Evolutionary conservation across 352 stramenopile genomes (phyloP), one percentile per base, ranked within the genome.

Genomic region (Phytopythium litorale): DNA sequence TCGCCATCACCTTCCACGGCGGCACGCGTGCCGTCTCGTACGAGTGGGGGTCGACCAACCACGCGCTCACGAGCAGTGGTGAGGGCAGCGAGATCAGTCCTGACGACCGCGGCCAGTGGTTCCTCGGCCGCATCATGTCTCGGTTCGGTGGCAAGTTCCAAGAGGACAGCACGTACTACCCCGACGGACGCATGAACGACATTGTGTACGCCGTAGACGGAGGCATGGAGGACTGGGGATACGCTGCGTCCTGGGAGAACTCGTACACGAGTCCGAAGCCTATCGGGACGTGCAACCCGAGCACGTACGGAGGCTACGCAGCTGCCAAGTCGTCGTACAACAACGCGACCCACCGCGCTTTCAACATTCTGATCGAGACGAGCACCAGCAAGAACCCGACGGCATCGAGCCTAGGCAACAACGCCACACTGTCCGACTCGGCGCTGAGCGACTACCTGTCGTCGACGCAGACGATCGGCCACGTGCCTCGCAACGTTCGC

Each of bases 171-270:
- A 68, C 64, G 30, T 85, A 83, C 58, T 96, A 96, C 64, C 74
- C 67, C 3, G 68, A 79, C 32, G 81, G 79, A 15, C 71, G 77
- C 2, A 98, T 98, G 88, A 98, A 98, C 78, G 83, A 97, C 50
- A 79, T 98, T 16, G 89, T 99, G 9, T 99, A 99, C 70, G 87
- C 87, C 7, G 95, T 99, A 25, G 65, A 92, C 35, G 97, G 96
- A 51, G 96, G 94, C 7, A 98, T 98, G 91, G 96, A 99, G 73
- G 96, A 99, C 75, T 99, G 92, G 91, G 89, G 76, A 0, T 98
- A 98, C 71, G 90, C 91, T 8, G 78, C 71, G 2, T 92, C 81
- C 6, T 97, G 87, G 87, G 82, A 94, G 57, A 87, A 89, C 38
- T 32, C 57, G 28, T 83, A 70, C 62, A 76, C 68, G 11, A 71